Percentiles rank a stretch among this genome's conserved stretches.
These are phyloP conservation scores for Salix purpurea DNA, from an alignment of 345 rosid genomes.

Conservation along the genomic window DNA sequence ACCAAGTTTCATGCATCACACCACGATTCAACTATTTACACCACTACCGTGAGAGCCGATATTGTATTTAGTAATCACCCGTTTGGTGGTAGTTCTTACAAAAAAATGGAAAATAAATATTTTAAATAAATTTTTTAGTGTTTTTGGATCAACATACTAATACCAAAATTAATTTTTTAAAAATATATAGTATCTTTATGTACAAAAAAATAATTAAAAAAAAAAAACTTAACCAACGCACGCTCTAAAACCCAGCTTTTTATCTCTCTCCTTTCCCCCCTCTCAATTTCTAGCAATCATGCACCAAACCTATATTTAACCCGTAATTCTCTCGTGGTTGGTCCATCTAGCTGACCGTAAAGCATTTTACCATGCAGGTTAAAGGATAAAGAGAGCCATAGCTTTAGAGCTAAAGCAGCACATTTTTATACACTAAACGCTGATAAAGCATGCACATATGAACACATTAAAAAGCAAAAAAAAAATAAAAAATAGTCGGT, in stretches of 20 bases:
- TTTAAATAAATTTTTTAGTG: too few species aligned
- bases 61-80: too few species aligned
- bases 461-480: neutral
- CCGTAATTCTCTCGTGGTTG: neutral
- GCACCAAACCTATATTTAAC: neutral
- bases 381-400: neutral
- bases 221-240: too few species aligned
- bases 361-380: neutral
- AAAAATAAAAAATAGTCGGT: fast-evolving
- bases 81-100: too few species aligned
- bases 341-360: too few species aligned
- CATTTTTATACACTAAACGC: neutral
- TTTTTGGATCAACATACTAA: too few species aligned
- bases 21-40: neutral
- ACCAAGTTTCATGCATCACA: neutral
- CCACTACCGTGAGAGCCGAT: neutral
- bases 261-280: too few species aligned
- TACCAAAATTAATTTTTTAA: too few species aligned
- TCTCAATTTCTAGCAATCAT: neutral
- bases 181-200: too few species aligned
- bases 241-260: neutral
- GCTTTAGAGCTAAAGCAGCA: neutral
- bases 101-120: too few species aligned
- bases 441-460: neutral
- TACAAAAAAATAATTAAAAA: too few species aligned